Evolutionary conservation across 108 stramenopile species (phyloP).

Genomic region (Skeletonema grethae): DNA sequence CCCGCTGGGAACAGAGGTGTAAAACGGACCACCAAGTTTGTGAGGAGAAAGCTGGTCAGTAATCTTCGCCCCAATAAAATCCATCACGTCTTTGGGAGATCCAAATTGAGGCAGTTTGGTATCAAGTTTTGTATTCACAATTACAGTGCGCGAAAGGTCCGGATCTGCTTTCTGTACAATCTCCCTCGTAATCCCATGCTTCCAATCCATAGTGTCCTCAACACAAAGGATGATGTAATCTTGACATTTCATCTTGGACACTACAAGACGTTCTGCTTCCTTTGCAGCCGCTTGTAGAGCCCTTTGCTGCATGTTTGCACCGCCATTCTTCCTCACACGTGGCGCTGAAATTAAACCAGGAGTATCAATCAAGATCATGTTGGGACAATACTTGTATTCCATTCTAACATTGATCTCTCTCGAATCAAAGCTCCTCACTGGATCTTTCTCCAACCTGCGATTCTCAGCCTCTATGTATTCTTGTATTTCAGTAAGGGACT

Average conservation of each 20-base stretch:
- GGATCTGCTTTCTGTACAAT: constrained; percentile 88
- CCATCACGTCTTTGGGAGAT: constrained; percentile 75
- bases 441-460: constrained; percentile 83
- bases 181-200: constrained; percentile 85
- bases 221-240: constrained; percentile 94
- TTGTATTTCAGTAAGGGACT: constrained; percentile 68
- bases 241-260: constrained; percentile 83
- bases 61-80: constrained; percentile 79
- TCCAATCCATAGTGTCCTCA: constrained; percentile 96
- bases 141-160: constrained; percentile 88
- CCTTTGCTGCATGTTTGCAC: constrained; percentile 74
- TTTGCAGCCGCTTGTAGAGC: constrained; percentile 73
- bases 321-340: constrained; percentile 57
- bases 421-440: constrained; percentile 85
- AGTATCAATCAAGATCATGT: constrained; percentile 94
- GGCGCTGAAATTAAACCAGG: constrained; percentile 88
- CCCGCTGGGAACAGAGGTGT: constrained; percentile 91
- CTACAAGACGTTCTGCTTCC: constrained; percentile 89
- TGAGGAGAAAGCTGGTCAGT: constrained; percentile 76
- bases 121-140: constrained; percentile 93
- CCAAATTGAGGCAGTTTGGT: constrained; percentile 94
- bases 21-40: constrained; percentile 92
- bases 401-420: constrained; percentile 92
- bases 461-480: constrained; percentile 93
- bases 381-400: constrained; percentile 96